Conservation (phyloP, 495 filamentous ascomycete species). For the Chaetomidium leptoderma region DNA sequence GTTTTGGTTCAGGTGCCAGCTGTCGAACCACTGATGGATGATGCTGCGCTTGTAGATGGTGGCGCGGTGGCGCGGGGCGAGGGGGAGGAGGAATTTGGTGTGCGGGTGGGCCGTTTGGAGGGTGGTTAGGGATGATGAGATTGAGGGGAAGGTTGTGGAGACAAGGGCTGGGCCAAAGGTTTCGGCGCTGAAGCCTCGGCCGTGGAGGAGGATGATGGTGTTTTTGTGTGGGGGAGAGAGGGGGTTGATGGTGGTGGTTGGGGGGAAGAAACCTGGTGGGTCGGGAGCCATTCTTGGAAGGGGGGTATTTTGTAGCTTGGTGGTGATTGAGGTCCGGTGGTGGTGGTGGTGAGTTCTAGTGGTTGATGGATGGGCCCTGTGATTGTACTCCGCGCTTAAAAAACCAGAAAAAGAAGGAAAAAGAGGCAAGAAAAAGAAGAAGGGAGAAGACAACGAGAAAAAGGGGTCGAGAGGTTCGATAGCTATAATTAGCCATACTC, state of each 20-base stretch:
- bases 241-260: conserved; percentile 29
- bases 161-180: conserved; percentile 34
- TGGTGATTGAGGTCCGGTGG: neutral
- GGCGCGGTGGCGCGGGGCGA: conserved; percentile 42
- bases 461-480: no score
- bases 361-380: no score
- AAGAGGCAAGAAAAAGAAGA: no score
- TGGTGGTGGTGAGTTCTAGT: neutral
- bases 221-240: conserved; percentile 30
- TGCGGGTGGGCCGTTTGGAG: conserved; percentile 26
- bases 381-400: no score
- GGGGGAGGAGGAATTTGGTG: conserved; percentile 44
- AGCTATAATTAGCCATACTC: no score
- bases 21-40: conserved; percentile 56
- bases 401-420: no score
- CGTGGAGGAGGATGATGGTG: conserved; percentile 49
- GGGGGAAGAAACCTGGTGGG: conserved; percentile 23
- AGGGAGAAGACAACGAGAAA: no score
- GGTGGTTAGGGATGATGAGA: neutral
- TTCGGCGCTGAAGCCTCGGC: conserved; percentile 39
- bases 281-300: conserved; percentile 12
- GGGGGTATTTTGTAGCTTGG: neutral
- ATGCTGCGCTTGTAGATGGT: conserved; percentile 41
- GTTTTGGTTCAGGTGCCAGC: conserved; percentile 34
- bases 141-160: conserved; percentile 11